Percentiles rank a stretch among this genome's conserved stretches.
These are phyloP conservation scores for Rhizomucor miehei DNA, from an alignment of 371 early-diverging fungal species.

Conservation along the genomic window DNA sequence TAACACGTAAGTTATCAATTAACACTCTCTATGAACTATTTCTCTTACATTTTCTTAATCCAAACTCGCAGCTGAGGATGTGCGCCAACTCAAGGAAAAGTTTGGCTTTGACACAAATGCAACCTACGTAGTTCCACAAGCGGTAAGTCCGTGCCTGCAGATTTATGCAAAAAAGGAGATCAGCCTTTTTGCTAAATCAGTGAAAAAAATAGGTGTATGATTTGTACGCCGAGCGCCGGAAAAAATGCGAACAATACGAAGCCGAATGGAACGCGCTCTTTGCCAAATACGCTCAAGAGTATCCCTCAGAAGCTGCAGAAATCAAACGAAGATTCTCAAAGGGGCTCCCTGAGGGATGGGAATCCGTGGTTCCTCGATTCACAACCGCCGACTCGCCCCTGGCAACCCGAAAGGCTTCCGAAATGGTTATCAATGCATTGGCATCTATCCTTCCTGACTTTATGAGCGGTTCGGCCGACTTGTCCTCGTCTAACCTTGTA, in stretches of 20 bases:
- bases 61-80: constrained; percentile 84
- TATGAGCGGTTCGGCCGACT: constrained; percentile 95
- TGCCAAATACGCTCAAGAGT: constrained; percentile 52
- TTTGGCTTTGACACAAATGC: constrained; percentile 77
- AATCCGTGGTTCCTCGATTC: constrained; percentile 65
- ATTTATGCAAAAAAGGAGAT: background rate
- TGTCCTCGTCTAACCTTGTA: constrained; percentile 91
- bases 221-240: constrained; percentile 54
- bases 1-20: constrained; percentile 46
- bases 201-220: constrained; percentile 54
- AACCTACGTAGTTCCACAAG: constrained; percentile 62
- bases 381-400: constrained; percentile 68
- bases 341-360: constrained; percentile 71
- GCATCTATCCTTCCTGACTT: constrained; percentile 72
- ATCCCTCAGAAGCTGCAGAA: constrained; percentile 65
- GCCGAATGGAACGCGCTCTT: constrained; percentile 69
- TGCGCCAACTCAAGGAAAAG: constrained; percentile 75
- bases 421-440: constrained; percentile 75
- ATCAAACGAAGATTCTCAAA: constrained; percentile 67
- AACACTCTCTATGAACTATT: background rate
- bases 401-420: constrained; percentile 84
- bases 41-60: background rate
- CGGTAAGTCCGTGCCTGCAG: constrained; percentile 3
- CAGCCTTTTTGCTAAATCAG: background rate
- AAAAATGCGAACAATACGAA: constrained; percentile 57